Base-by-base conservation (phyloP, 2,329 filamentous ascomycete genomes). In the Alternaria ethzedia region DNA sequence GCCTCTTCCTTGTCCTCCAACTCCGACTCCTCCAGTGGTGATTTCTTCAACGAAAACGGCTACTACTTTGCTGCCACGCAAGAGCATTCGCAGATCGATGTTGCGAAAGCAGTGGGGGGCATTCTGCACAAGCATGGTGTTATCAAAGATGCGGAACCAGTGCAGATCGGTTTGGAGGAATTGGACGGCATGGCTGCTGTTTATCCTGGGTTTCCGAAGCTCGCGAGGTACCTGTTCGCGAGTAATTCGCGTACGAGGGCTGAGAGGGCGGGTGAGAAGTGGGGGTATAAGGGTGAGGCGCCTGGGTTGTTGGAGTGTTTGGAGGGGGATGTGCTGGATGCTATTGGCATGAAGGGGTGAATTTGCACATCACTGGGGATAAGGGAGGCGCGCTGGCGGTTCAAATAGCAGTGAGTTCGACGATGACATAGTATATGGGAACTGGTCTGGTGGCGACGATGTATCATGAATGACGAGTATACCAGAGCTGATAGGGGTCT, bases 161-260 rank as follows among this genome's bases (percentile, higher is more conserved):
- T 70, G 26, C 41, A 70, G 28, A 49, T 81, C 0, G 44, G 64
- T 8, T 41, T 78, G 11, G 58, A 76, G 30, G 20, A 71, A 26
- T 30, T 81, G 11, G 77, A 79, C 62, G 10, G 13, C 2, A 75
- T 76, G 72, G 54, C 71, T 21, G 54, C 71, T 20, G 60, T 63
- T 21, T 12, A 63, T 2, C 63, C 63, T 5, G 36, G n/a, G 7
- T 73, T 71, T 17, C 73, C 71, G 1, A 52, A 59, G 17, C 50
- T 80, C 21, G 74, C 65, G n/a, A 66, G 75, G 52, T 80, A 81
- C 61, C 45, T 80, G 64, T 81, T 77, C 60, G 75, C 74, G 0
- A 75, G 86, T 60, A 91, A 91, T 66, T 88, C 88, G 0, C 81
- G 85, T 43, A 86, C 85, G 0, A 79, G 79, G 54, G 86, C 88